Percentiles rank a stretch among this genome's conserved stretches.
phyloP scores from a whole-genome alignment of 805 yeast genomes.

The Yamadazyma endophytica region DNA sequence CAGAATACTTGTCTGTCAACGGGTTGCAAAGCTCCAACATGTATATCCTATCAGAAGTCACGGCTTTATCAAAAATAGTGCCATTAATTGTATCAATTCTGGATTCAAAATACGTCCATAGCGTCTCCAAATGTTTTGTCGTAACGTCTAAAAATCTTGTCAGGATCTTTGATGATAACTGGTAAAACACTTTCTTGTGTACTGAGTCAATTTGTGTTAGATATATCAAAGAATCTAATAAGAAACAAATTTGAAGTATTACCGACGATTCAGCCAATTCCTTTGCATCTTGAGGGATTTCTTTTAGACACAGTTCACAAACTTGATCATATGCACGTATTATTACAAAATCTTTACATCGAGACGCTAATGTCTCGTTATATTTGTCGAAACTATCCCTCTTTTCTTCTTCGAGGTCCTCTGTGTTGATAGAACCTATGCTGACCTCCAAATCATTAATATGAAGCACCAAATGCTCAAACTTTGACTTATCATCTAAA shows the following conservation, averaged over 20 bases:
- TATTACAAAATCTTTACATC: too few species aligned
- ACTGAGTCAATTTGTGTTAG: conserved; percentile 12
- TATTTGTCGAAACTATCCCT: too few species aligned
- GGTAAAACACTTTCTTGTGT: conserved; percentile 22
- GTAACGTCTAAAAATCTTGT: conserved; percentile 19
- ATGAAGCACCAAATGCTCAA: too few species aligned
- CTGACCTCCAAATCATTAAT: too few species aligned
- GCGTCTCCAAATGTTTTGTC: conserved; percentile 14
- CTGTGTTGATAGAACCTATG: too few species aligned
- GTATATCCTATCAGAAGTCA: conserved; percentile 33
- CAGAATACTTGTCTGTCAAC: conserved; percentile 27
- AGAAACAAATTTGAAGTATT: conserved; percentile 15
- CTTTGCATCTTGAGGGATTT: too few species aligned
- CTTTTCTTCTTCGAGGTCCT: too few species aligned
- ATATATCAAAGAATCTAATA: conserved; percentile 24
- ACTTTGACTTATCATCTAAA: too few species aligned
- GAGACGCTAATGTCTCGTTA: too few species aligned
- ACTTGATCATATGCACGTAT: too few species aligned
- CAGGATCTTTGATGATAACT: conserved; percentile 19
- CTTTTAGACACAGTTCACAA: too few species aligned
- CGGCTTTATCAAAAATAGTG: conserved; percentile 22
- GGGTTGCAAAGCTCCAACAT: conserved; percentile 36
- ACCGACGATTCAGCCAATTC: too few species aligned
- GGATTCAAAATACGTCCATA: conserved; percentile 38
- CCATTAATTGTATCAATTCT: conserved; percentile 19